phyloP scores from a whole-genome alignment of 495 filamentous ascomycete genomes.

The Letharia lupina region DNA sequence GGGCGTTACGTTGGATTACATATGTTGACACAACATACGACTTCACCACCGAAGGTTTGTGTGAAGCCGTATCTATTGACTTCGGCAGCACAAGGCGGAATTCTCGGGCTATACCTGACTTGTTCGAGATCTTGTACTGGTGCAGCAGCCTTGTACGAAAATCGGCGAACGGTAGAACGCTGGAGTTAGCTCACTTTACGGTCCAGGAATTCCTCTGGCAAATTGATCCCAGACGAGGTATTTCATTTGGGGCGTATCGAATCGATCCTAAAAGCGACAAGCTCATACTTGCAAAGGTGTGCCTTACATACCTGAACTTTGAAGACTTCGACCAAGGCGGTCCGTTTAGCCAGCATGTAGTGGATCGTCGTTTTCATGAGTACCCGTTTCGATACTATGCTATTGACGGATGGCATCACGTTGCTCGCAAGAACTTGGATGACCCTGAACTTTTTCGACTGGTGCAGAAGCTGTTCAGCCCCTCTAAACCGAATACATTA shows the following conservation, averaged over 20 bases:
- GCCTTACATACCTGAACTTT: constrained; percentile 18
- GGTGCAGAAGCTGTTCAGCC: not conserved
- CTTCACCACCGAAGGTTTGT: constrained; percentile 12
- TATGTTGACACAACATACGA: too few relatives aligned
- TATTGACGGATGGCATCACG: not conserved
- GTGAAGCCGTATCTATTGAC: constrained; percentile 23
- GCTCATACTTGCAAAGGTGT: constrained; percentile 8
- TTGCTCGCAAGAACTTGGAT: not conserved
- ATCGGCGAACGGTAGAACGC: constrained; percentile 1
- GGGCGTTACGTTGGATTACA: not conserved
- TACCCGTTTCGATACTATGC: not conserved
- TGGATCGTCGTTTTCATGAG: not conserved
- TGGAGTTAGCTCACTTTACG: constrained; percentile 32
- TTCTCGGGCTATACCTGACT: constrained; percentile 15
- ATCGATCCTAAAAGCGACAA: not conserved
- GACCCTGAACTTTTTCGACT: not conserved
- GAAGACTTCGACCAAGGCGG: constrained; percentile 9
- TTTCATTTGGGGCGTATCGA: constrained; percentile 9
- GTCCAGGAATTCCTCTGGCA: constrained; percentile 30
- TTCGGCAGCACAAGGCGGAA: constrained; percentile 12
- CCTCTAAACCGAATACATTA: not conserved
- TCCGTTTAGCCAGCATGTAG: not conserved
- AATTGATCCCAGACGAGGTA: constrained; percentile 3
- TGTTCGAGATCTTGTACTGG: constrained; percentile 21
- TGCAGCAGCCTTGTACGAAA: constrained; percentile 31